Conservation (phyloP, 2,329 filamentous ascomycete species). For the Penicillium olsonii region DNA sequence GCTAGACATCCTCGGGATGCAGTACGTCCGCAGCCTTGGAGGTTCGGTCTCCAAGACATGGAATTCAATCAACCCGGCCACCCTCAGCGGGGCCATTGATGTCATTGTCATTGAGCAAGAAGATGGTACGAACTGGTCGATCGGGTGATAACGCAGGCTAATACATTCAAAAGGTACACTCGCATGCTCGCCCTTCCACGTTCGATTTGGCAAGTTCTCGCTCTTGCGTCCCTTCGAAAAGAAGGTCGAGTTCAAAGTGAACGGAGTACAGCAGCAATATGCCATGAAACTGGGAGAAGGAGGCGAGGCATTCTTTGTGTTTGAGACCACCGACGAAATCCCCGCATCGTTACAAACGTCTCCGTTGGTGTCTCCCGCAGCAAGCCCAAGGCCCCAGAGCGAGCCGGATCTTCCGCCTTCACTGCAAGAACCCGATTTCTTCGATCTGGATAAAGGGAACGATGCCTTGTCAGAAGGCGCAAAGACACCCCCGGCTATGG, state of each 20-base stretch:
- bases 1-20: conserved; percentile 61
- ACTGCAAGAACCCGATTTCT: conserved; percentile 53
- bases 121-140: conserved; percentile 63
- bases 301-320: conserved; percentile 98
- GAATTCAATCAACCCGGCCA: conserved; percentile 99
- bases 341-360: conserved; percentile 94
- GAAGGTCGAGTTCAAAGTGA: conserved; percentile 97
- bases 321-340: conserved; percentile 89
- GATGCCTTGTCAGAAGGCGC: conserved; percentile 25
- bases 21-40: conserved; percentile 95
- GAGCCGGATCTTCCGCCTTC: conserved; percentile 34
- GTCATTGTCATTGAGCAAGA: conserved; percentile 97
- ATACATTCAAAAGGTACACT: conserved; percentile 55
- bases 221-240: conserved; percentile 93
- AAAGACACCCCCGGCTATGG: conserved; percentile 28
- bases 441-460: conserved; percentile 45
- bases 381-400: conserved; percentile 63
- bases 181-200: conserved; percentile 94
- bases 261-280: conserved; percentile 86
- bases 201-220: conserved; percentile 98
- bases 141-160: not conserved
- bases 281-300: conserved; percentile 98
- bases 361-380: conserved; percentile 84
- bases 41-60: conserved; percentile 97
- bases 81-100: conserved; percentile 95